phyloP scores from a whole-genome alignment of 768 basidiomycete species.

The Termitomyces bulborhizus region DNA sequence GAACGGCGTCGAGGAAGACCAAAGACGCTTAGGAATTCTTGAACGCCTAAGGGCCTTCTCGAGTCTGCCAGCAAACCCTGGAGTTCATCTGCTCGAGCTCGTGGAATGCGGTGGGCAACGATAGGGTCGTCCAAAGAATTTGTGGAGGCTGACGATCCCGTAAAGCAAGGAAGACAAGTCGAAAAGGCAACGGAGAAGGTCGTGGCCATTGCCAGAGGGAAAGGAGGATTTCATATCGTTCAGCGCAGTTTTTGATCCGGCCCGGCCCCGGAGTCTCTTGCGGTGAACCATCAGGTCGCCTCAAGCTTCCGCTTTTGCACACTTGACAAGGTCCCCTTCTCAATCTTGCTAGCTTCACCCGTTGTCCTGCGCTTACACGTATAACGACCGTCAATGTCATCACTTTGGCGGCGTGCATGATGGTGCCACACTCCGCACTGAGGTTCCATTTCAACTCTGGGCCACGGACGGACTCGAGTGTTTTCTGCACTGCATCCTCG shows the following conservation, averaged over 20 bases:
- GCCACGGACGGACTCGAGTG: background rate
- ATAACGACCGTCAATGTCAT: too few relatives aligned
- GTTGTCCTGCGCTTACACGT: too few relatives aligned
- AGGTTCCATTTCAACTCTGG: background rate
- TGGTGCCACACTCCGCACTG: background rate
- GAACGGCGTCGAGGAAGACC: too few relatives aligned
- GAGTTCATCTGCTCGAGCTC: slow-evolving; percentile 32
- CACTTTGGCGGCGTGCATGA: background rate
- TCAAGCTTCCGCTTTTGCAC: too few relatives aligned
- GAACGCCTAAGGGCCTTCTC: too few relatives aligned
- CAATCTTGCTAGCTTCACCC: background rate
- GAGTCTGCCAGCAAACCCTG: slow-evolving; percentile 30
- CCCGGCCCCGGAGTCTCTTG: background rate
- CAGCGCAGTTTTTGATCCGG: background rate
- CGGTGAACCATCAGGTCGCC: too few relatives aligned
- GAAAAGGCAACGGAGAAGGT: slow-evolving; percentile 50
- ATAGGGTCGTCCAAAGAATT: slow-evolving; percentile 21
- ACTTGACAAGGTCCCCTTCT: too few relatives aligned
- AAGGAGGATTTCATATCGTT: background rate
- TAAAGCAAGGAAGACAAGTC: slow-evolving; percentile 56
- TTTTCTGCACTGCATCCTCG: background rate
- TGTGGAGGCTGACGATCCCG: slow-evolving; percentile 15
- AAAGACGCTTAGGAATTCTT: too few relatives aligned
- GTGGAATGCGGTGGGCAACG: slow-evolving; percentile 25
- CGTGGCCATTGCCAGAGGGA: slow-evolving; percentile 20